phyloP scores from a whole-genome alignment of 306 rosid species.

The Corylus avellana region DNA sequence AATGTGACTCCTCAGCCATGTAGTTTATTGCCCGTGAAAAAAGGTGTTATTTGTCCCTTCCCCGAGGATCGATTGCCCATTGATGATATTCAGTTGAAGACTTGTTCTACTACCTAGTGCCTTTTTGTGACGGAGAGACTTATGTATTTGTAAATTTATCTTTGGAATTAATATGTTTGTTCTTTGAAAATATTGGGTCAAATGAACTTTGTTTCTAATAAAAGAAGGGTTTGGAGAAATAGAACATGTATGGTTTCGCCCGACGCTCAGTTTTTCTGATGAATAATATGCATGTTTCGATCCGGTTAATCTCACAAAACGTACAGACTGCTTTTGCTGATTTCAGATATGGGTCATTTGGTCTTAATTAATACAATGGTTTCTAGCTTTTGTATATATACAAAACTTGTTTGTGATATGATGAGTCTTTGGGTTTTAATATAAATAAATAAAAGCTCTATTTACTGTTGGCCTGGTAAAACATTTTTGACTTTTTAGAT shows the following conservation, averaged over 20 bases:
- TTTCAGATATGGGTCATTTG: too few species aligned
- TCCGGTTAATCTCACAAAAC: background rate
- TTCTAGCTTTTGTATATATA: too few species aligned
- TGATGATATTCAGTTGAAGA: constrained; percentile 49
- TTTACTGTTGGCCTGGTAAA: too few species aligned
- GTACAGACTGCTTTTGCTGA: too few species aligned
- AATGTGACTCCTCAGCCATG: constrained; percentile 64
- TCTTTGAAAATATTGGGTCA: too few species aligned
- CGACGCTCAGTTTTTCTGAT: too few species aligned
- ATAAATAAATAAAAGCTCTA: background rate
- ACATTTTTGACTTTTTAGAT: background rate
- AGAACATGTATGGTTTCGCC: constrained; percentile 16
- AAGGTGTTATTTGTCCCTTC: constrained; percentile 37
- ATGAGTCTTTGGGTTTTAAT: too few species aligned
- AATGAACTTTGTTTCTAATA: background rate
- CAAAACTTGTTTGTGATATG: too few species aligned
- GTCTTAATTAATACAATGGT: too few species aligned
- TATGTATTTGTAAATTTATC: background rate
- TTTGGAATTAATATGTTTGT: too few species aligned
- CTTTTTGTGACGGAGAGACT: background rate
- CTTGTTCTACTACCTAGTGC: constrained; percentile 33
- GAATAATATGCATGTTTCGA: too few species aligned
- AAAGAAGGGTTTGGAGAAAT: too few species aligned
- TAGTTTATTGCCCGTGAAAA: constrained; percentile 40
- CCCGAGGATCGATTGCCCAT: constrained; percentile 55